Evolutionary conservation across 169 alveolate genomes (phyloP).

Genomic region (Perkinsus marinus): DNA sequence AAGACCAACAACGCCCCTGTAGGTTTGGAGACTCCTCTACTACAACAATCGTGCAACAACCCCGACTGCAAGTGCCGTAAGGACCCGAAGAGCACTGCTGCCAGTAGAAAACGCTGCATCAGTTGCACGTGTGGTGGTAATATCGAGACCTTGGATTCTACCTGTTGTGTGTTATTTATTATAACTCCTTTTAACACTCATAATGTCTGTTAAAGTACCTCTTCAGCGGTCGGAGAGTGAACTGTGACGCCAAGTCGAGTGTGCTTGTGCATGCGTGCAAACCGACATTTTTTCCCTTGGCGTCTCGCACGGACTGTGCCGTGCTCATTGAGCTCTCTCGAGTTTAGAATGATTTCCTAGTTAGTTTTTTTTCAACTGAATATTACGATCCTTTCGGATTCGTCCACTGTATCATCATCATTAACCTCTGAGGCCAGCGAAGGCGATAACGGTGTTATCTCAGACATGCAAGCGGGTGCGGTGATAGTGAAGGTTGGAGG

Average conservation of each 20-base stretch:
- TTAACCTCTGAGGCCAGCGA: background rate
- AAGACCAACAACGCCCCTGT: background rate
- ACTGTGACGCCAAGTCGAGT: too few relatives aligned
- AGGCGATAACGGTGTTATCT: background rate
- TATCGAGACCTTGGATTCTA: background rate
- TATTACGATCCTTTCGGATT: background rate
- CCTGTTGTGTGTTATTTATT: too few relatives aligned
- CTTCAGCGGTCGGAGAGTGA: too few relatives aligned
- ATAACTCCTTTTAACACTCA: too few relatives aligned
- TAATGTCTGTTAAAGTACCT: too few relatives aligned
- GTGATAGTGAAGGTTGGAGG: background rate
- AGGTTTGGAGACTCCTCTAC: background rate
- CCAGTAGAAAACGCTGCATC: background rate
- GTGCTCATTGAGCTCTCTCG: background rate
- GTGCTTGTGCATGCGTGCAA: background rate
- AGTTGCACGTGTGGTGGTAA: background rate
- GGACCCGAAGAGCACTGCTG: background rate
- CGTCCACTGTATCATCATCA: background rate
- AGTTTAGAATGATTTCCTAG: background rate
- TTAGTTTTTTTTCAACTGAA: background rate
- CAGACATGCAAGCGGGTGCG: background rate
- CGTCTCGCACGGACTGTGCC: background rate
- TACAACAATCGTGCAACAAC: background rate
- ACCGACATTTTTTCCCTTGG: background rate
- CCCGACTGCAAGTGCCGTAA: background rate